phyloP scores from a whole-genome alignment of 1,139 yeast species.

The Debaryomyces subglobosus region DNA sequence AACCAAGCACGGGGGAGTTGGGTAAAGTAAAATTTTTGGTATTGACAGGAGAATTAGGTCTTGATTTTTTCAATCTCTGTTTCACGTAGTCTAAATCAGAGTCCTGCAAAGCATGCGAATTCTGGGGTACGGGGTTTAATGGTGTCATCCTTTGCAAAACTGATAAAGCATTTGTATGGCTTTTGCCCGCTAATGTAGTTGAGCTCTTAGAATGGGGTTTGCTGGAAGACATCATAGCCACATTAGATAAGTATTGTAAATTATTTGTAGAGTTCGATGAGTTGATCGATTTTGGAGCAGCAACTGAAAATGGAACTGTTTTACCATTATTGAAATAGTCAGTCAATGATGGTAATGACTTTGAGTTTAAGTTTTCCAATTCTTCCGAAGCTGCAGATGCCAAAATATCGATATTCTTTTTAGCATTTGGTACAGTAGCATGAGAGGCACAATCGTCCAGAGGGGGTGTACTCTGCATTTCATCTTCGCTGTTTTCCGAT shows the following conservation, averaged over 20 bases:
- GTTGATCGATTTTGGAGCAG: background rate
- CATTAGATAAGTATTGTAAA: slow-evolving; percentile 32
- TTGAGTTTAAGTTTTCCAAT: slow-evolving; percentile 55
- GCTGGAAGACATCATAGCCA: slow-evolving; percentile 21
- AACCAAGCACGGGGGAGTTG: slow-evolving; percentile 59
- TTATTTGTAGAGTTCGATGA: slow-evolving; percentile 16
- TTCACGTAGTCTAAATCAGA: slow-evolving; percentile 51
- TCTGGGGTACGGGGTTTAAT: slow-evolving; percentile 26
- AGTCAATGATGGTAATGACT: slow-evolving; percentile 66
- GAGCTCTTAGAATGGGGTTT: slow-evolving; percentile 14
- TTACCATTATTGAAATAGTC: slow-evolving; percentile 48
- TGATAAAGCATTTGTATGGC: slow-evolving; percentile 35
- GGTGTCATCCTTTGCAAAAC: slow-evolving; percentile 62
- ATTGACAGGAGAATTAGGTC: slow-evolving; percentile 64
- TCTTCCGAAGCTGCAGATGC: slow-evolving; percentile 87
- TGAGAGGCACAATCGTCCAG: slow-evolving; percentile 1
- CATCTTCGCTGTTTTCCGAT: slow-evolving; percentile 8
- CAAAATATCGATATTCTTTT: slow-evolving; percentile 70
- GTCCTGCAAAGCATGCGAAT: slow-evolving; percentile 37
- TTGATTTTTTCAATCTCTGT: slow-evolving; percentile 62
- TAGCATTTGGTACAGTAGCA: slow-evolving; percentile 14
- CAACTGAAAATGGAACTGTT: slow-evolving; percentile 12
- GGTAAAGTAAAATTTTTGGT: slow-evolving; percentile 52
- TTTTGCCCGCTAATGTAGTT: slow-evolving; percentile 15
- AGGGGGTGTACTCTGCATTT: slow-evolving; percentile 7